phyloP scores from a whole-genome alignment of 208 protist genomes.

The Crithidia bombi region DNA sequence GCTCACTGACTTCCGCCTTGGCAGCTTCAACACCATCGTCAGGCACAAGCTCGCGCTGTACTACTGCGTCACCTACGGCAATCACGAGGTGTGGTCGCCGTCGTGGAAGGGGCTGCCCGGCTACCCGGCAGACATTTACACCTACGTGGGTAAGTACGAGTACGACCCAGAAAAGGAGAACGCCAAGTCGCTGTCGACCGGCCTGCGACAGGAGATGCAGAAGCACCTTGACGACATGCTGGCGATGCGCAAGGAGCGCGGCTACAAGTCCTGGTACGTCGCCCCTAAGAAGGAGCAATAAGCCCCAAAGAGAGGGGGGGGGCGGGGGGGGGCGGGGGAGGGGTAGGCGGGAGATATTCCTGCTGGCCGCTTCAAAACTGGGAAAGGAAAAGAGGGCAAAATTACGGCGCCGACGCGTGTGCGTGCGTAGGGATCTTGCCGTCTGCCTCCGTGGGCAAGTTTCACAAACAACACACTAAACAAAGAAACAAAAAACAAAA shows the following conservation, averaged over 20 bases:
- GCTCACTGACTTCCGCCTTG: slow-evolving; percentile 70
- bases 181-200: slow-evolving; percentile 41
- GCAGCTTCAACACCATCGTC: slow-evolving; percentile 65
- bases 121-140: slow-evolving; percentile 66
- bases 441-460: no score
- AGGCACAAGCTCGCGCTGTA: slow-evolving; percentile 53
- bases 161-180: slow-evolving; percentile 47
- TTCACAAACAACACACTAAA: no score
- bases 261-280: slow-evolving; percentile 48
- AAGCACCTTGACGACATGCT: slow-evolving; percentile 57
- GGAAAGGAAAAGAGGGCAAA: no score
- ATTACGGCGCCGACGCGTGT: no score
- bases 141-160: slow-evolving; percentile 58
- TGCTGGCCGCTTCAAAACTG: no score
- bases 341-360: not conserved
- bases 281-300: slow-evolving; percentile 22
- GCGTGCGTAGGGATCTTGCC: no score
- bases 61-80: slow-evolving; percentile 59
- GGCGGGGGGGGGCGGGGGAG: not conserved
- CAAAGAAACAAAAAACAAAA: not conserved
- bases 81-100: slow-evolving; percentile 66
- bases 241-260: slow-evolving; percentile 36
- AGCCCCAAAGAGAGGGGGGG: not conserved
- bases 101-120: slow-evolving; percentile 53
- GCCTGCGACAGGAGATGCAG: slow-evolving; percentile 69